Evolutionary conservation across 768 basidiomycete genomes (phyloP), one percentile per base, ranked within the genome.

Genomic region (Russula emetica): DNA sequence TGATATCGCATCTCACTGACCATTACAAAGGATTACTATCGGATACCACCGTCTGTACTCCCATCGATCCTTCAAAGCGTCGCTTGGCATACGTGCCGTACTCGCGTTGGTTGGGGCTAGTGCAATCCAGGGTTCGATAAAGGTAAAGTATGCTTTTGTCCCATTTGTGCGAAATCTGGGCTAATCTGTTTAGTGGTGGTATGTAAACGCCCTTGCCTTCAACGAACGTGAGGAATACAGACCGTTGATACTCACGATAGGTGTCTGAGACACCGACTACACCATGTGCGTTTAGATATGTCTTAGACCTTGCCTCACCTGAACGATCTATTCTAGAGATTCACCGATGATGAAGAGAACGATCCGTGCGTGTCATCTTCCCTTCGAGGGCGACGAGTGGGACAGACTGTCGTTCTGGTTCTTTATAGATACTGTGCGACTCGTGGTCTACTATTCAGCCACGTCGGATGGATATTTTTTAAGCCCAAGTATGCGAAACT

Each of bases 391-490:
- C 14, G 44, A 45, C 44, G 0, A 49, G 9, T 10, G 16, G 22
- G 34, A 18, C 11, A 26, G 9, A 58, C 50, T 9, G 26, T 28
- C 11, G 50, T 49, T 44, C 45, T 14, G 55, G 14, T 61, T 28
- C 18, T 34, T 11, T 26, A 1, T 58, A 87, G 86, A 4, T 93
- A 93, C 71, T 79, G 86, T 20, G 91, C 90, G 0, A 87, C 87
- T 0, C 78, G 80, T 30, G 90, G 91, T 0, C 73, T 93, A 2
- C 79, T 87, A 57, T 90, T 83, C 70, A 87, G 88, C 7, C 90
- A 92, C 68, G 83, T 91, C 78, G 91, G 90, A 1, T 93, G 91
- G 90, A 91, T 92, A 69, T 92, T 92, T 72, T 85, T 78, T 76
- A 89, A 90, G 72, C 84, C 88, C 1, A 80, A 70, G 1, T 91